phyloP scores from a whole-genome alignment of 2,329 filamentous ascomycete genomes.

The Chaetomium sp. region DNA sequence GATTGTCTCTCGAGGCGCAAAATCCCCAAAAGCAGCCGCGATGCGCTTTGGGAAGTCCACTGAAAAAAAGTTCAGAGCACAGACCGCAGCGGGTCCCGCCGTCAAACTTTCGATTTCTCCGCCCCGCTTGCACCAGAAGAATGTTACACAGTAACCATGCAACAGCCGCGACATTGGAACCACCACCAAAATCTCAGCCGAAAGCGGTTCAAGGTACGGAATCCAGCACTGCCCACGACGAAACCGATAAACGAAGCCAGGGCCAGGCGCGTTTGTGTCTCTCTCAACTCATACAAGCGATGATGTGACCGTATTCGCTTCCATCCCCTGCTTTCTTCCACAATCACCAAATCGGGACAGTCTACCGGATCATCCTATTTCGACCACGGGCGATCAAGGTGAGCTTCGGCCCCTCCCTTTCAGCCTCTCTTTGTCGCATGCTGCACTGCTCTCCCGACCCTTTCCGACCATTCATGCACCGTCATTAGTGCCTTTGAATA shows the following conservation, averaged over 20 bases:
- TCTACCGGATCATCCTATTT: conserved; percentile 9
- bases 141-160: conserved; percentile 8
- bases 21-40: conserved; percentile 2
- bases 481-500: too few species aligned
- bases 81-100: background rate
- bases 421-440: background rate
- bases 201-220: background rate
- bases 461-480: too few species aligned
- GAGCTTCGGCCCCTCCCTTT: conserved; percentile 2
- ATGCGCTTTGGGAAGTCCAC: background rate
- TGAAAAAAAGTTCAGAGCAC: conserved; percentile 12
- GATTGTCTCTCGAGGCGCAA: conserved; percentile 4
- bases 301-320: conserved; percentile 23
- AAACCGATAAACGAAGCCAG: background rate
- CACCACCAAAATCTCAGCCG: conserved; percentile 18
- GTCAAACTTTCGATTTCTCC: conserved; percentile 7
- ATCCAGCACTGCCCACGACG: background rate
- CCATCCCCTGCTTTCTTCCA: conserved; percentile 8
- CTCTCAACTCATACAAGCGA: conserved; percentile 14
- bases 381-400: background rate
- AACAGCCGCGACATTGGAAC: conserved; percentile 1
- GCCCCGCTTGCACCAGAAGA: conserved; percentile 14
- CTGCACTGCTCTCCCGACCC: too few species aligned
- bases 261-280: conserved; percentile 9
- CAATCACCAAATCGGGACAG: conserved; percentile 2